Evolutionary conservation across 2,329 filamentous ascomycete genomes (phyloP).

Genomic region (Fusarium globosum): DNA sequence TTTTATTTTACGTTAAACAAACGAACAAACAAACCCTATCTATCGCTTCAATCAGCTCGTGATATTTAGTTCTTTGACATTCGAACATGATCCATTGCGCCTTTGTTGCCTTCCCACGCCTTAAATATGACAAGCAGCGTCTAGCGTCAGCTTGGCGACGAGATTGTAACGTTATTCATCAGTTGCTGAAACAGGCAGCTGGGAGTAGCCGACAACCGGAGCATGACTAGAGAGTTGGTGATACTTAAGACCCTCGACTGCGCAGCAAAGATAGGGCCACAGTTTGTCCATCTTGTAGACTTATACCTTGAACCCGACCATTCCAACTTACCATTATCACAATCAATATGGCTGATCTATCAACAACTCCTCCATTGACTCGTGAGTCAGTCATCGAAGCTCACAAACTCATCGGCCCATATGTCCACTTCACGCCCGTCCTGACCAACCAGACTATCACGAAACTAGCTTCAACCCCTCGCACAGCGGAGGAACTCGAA

Average conservation of each 20-base stretch:
- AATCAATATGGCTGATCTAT: constrained; percentile 62
- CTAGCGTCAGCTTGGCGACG: constrained; percentile 8
- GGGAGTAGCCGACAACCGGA: constrained; percentile 26
- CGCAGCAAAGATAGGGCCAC: neutral
- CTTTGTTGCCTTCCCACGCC: constrained; percentile 8
- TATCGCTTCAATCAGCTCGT: neutral
- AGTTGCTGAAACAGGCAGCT: constrained; percentile 23
- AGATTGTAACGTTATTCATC: neutral
- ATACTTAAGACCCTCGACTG: constrained; percentile 4
- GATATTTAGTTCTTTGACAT: neutral
- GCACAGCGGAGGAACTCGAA: constrained; percentile 62
- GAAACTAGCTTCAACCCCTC: constrained; percentile 77
- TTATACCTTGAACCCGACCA: neutral
- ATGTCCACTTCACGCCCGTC: constrained; percentile 87
- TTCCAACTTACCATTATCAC: neutral
- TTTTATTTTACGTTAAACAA: constrained; percentile 23
- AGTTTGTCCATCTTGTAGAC: neutral
- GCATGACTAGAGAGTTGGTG: neutral
- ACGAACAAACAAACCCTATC: neutral
- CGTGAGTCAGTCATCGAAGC: constrained; percentile 78
- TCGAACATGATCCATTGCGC: neutral
- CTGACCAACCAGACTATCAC: constrained; percentile 82
- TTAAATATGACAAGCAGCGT: constrained; percentile 15
- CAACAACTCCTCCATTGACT: constrained; percentile 72
- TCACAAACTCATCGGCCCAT: constrained; percentile 75